Conservation (phyloP, 1,139 yeast genomes). For the Diutina ranongensis region DNA sequence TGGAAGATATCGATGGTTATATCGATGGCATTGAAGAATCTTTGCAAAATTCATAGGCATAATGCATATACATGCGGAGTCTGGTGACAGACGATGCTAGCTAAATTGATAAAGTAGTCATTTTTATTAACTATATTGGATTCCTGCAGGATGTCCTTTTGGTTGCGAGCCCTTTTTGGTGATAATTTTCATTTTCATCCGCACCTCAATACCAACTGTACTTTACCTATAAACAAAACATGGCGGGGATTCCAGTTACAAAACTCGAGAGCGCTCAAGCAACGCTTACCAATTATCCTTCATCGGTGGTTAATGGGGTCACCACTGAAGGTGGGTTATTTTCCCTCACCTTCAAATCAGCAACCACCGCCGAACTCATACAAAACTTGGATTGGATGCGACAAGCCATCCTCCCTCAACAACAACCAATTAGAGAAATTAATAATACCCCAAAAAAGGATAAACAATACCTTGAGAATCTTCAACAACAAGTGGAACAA, state of each 20-base stretch:
- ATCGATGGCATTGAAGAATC: constrained; percentile 37
- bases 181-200: not conserved
- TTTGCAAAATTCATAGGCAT: constrained; percentile 15
- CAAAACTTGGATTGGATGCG: constrained; percentile 6
- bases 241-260: constrained; percentile 3
- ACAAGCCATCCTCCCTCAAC: not conserved
- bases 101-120: no score
- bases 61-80: no score
- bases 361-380: not conserved
- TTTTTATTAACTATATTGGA: no score
- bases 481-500: not conserved
- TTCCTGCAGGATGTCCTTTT: no score
- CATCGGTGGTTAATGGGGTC: constrained; percentile 2
- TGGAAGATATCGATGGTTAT: constrained; percentile 67
- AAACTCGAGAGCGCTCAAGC: constrained; percentile 2
- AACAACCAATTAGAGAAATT: not conserved
- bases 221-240: no score
- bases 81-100: no score
- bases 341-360: constrained; percentile 4
- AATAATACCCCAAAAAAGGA: not conserved
- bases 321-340: constrained; percentile 1
- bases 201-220: not conserved
- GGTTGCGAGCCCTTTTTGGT: not conserved
- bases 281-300: constrained; percentile 4
- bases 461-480: not conserved